Base-by-base conservation (phyloP, 371 early-diverging fungal species). In the Coemansia sp. region DNA sequence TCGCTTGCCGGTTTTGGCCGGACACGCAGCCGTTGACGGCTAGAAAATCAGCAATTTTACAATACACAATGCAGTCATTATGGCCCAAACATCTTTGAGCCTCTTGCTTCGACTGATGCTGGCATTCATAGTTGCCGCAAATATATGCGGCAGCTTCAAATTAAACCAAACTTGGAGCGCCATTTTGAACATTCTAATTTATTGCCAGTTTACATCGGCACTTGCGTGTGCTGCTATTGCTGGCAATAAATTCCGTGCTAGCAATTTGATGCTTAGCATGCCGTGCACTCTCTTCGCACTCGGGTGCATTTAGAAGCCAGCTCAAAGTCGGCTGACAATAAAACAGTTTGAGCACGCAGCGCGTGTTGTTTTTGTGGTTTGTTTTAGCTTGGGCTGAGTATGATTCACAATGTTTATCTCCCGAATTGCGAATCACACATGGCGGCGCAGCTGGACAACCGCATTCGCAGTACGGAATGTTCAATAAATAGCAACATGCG, bases 371-470 rank as follows among this genome's bases (percentile, higher is more conserved):
- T 46, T 16, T 46, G 4, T 12, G n/a, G 3, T 18, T 37, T 7
- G 5, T 37, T 37, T 9, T 5, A 37, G 37, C 9, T 5, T 7
- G 37, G 5, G 3, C 18, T 46, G 16, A 16, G 24, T n/a, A 7
- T 46, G 46, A 46, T 46, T 46, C 46, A 46, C n/a, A 46, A 46
- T 46, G 46, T 16, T 16, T 18, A 46, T 46, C 46, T 18, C n/a
- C 46, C 24, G 24, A 24, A 24, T 24, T 24, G 9, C 37, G 37
- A 5, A 16, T 46, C 46, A 46, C n/a, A 46, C 46, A 9, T 16
- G 12, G 43, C n/a, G 5, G 24, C 9, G 46, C 46, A 3, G 9
- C 16, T 9, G n/a, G 46, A 18, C 8, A 7, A 18, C 46, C n/a
- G n/a, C 18, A 44, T 44, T 44, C 46, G 18, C 8, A 44, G 7